Evolutionary conservation across 495 filamentous ascomycete species (phyloP), one percentile per base, ranked within the genome.

Genomic region (Penicillium parvum): DNA sequence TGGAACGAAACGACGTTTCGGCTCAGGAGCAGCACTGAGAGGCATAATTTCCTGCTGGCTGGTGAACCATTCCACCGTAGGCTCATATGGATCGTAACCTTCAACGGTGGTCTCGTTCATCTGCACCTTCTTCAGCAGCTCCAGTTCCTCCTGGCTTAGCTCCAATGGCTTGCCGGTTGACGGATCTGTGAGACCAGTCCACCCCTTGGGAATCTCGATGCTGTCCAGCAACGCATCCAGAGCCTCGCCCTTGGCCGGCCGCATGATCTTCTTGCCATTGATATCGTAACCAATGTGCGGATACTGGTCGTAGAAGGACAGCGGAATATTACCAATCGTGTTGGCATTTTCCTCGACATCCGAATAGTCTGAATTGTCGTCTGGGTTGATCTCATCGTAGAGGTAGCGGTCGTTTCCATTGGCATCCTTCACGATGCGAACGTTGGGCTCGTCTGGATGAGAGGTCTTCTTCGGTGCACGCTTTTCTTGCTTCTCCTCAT

Each of bases 261-360:
- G 86, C 81, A 94, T 83, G 42, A 98, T 94, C 64, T 87, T 95
- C 74, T 90, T 96, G 63, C 92, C 92, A 68, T 98, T 95, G 65
- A 98, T 96, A 60, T 96, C 86, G 65, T 98, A 98, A 29, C 92
- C 92, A 61, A 98, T 96, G 63, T 98, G 92, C 40, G 94, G 92
- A 59, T 96, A 97, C 32, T 86, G 84, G 58, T 97, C 91, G 74
- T 98, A 98, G 68, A 95, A 96, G 19, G 83, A 83, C 14, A 97
- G 64, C 9, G 91, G 88, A 46, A 98, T 98, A 59, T 97, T 76
- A 43, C 92, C 92, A 59, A 98, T 95, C 3, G 92, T 96, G 61
- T 97, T 98, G 9, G 71, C 71, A 18, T 82, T 79, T 18, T 79
- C 84, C 32, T 85, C 81, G 6, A 82, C 82, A 57, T 96, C 92